phyloP scores from a whole-genome alignment of 176 grass and related monocot genomes.

The Triticum aestivum region DNA sequence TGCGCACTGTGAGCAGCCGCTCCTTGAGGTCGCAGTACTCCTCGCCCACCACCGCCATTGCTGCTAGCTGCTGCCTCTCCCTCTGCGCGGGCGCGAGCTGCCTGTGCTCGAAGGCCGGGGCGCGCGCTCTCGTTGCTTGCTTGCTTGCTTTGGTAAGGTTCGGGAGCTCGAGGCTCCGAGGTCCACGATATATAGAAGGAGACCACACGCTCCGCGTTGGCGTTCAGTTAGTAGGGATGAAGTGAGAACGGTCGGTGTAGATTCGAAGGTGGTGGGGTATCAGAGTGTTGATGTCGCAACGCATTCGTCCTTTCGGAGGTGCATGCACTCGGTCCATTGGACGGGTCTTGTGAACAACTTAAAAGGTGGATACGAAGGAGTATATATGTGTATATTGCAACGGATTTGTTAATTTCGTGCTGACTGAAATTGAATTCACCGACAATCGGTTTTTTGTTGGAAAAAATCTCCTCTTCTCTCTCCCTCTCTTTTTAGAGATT shows the following conservation, averaged over 20 bases:
- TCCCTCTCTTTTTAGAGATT: too few species aligned
- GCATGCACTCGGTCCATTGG: not conserved
- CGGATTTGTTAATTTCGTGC: too few species aligned
- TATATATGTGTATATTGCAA: too few species aligned
- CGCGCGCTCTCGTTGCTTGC: not conserved
- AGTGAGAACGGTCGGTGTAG: conserved; percentile 28
- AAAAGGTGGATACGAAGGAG: too few species aligned
- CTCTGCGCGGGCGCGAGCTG: not conserved
- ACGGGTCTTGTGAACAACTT: too few species aligned
- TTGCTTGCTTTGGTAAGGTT: not conserved
- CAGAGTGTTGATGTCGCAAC: conserved; percentile 9
- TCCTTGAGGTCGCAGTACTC: conserved; percentile 73
- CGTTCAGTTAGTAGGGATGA: not conserved
- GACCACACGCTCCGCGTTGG: not conserved
- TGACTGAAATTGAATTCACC: too few species aligned
- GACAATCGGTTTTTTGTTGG: too few species aligned
- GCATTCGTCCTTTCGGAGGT: not conserved
- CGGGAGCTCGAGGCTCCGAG: not conserved
- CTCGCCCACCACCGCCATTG: conserved; percentile 50
- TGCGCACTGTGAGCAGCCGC: conserved; percentile 84
- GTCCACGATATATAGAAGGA: not conserved
- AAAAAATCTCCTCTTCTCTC: too few species aligned
- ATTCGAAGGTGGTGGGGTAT: conserved; percentile 12
- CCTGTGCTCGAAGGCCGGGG: not conserved
- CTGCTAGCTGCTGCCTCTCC: not conserved